Percentiles rank a stretch among this genome's conserved stretches.
Evolutionary conservation across 345 rosid species (phyloP).

Genomic region (Clarkia xantiana): DNA sequence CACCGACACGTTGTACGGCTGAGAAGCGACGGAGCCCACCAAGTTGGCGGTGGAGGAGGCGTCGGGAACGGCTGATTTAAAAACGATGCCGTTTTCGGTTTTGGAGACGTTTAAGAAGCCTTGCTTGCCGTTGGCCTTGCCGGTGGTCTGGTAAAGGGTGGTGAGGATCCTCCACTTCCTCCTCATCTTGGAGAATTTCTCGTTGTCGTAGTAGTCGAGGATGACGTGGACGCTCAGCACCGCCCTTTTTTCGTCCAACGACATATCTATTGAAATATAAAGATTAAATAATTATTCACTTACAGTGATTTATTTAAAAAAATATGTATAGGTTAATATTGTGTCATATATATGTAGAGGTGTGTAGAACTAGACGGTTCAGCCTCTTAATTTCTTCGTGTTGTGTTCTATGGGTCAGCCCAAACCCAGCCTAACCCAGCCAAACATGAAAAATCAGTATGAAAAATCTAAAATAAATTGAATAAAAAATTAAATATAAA

Average conservation of each 20-base stretch:
- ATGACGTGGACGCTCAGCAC: constrained; percentile 20
- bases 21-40: constrained; percentile 12
- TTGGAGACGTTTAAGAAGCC: constrained; percentile 25
- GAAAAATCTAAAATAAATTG: no score
- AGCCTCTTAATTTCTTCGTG: no score
- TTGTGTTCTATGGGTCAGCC: no score
- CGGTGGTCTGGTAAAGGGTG: constrained; percentile 23
- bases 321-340: no score
- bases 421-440: no score
- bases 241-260: not conserved
- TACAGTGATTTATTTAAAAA: no score
- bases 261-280: no score
- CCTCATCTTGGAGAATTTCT: constrained; percentile 8
- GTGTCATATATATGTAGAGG: no score
- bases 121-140: constrained; percentile 12
- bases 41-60: constrained; percentile 10
- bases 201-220: constrained; percentile 18
- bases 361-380: no score
- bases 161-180: constrained; percentile 12
- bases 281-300: no score
- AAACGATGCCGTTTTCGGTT: constrained; percentile 2
- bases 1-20: constrained; percentile 19
- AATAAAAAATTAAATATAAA: no score
- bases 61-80: constrained; percentile 17
- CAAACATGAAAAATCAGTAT: no score